Evolutionary conservation across 2,329 filamentous ascomycete genomes (phyloP), one percentile per base, ranked within the genome.

Genomic region (Epichloe elymi): DNA sequence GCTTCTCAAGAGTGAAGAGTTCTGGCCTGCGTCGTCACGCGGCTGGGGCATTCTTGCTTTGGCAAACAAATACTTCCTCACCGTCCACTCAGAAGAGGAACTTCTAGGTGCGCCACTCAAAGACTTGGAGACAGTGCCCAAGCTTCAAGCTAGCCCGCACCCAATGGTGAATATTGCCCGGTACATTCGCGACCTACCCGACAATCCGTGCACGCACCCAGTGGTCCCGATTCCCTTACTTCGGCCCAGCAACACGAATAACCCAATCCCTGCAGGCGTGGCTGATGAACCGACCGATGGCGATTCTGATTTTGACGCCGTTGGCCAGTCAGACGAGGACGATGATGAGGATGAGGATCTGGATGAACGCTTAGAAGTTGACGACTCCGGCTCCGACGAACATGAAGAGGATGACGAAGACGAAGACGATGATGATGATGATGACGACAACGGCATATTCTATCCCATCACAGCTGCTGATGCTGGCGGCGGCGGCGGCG

Each of bases 11-110:
- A 67, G 63, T 44, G 61, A 65, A 46, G 63, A 69, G 42, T 59
- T 57, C 46, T 61, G 53, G 36, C 59, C 59, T 11, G 53, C 55
- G 17, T 48, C 52, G 2, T 66, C 66, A 5, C 60, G 58, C 48
- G 74, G 72, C 1, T 79, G 75, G 75, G 74, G 74, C 6, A 66
- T 77, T 10, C 59, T 76, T 40, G 66, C 72, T 6, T 57, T 79
- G 6, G 67, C 70, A 0, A 65, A 69, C 36, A 67, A 63, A 48
- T 68, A 65, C 52, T 78, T 78, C 54, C 58, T 70, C 46, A 55
- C 57, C 3, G 68, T 70, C 30, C 53, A 60, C 19, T 60, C 60
- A 19, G 53, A 61, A n/a, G 60, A 65, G 49, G 63, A 69, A 35
- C 56, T 70, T 17, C 55, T 69, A 37, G 67, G 67, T n/a, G 44